A percentile compares a stretch with the other conserved stretches of the same genome.
These are phyloP conservation scores for Penicillium sumatraense DNA, from an alignment of 2,329 filamentous ascomycete species.

Conservation along the genomic window DNA sequence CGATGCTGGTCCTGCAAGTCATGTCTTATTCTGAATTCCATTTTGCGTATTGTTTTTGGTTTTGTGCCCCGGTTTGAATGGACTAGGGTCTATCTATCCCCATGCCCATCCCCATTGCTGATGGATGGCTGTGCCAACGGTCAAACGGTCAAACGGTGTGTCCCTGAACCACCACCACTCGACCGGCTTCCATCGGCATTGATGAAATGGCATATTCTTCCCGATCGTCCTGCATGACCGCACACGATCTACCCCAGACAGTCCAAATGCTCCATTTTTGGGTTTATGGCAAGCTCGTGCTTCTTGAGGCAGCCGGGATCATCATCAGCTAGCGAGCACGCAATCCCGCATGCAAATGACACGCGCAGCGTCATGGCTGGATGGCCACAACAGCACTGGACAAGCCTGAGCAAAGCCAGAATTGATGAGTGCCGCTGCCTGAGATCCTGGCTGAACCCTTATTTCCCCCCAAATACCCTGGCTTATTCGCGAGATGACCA, in stretches of 20 bases:
- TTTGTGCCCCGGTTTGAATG: not conserved
- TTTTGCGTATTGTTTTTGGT: constrained; percentile 1
- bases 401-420: not conserved
- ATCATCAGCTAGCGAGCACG: constrained; percentile 35
- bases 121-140: not conserved
- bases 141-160: not conserved
- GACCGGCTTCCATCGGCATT: not conserved
- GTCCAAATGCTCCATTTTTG: constrained; percentile 1
- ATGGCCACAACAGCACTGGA: not conserved
- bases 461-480: constrained; percentile 8
- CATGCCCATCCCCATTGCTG: no score
- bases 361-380: constrained; percentile 31
- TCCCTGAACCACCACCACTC: not conserved
- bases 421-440: no score
- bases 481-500: not conserved
- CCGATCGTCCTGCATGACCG: not conserved
- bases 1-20: not conserved
- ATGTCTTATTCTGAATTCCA: constrained; percentile 12
- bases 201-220: no score
- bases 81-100: not conserved
- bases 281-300: constrained; percentile 1
- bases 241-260: constrained; percentile 1
- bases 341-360: constrained; percentile 42
- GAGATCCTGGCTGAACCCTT: constrained; percentile 13
- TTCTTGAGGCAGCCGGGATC: not conserved